Percentiles rank a stretch among this genome's conserved stretches.
phyloP scores from a whole-genome alignment of 495 filamentous ascomycete genomes.

The Tetracladium marchalianum region DNA sequence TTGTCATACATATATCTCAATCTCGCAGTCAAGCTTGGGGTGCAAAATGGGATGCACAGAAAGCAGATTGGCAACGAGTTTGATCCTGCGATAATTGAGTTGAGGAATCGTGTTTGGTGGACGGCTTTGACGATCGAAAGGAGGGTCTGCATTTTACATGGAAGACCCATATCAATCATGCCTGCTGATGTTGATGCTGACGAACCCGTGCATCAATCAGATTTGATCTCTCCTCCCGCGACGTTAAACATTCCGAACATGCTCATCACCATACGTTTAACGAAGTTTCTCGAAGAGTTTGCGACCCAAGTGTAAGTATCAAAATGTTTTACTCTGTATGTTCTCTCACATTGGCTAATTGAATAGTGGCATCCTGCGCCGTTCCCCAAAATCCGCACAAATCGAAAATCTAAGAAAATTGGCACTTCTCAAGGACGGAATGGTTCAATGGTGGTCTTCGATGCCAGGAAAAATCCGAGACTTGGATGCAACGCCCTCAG shows the following conservation, averaged over 20 bases:
- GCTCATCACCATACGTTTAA: slow-evolving; percentile 35
- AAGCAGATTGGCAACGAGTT: slow-evolving; percentile 36
- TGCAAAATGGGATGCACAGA: slow-evolving; percentile 46
- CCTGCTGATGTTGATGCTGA: slow-evolving; percentile 38
- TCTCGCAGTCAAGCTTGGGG: slow-evolving; percentile 38
- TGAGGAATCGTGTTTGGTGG: slow-evolving; percentile 42
- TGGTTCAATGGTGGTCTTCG: slow-evolving; percentile 40
- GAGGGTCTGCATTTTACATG: slow-evolving; percentile 33
- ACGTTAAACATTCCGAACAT: slow-evolving; percentile 35
- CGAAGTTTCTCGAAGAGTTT: slow-evolving; percentile 33
- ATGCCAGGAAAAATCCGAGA: slow-evolving; percentile 34
- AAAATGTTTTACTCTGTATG: no score
- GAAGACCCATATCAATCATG: slow-evolving; percentile 34
- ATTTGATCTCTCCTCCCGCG: slow-evolving; percentile 4
- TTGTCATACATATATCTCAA: slow-evolving; percentile 42
- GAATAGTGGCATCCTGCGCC: no score
- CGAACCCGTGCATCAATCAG: slow-evolving; percentile 34
- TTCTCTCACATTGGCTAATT: no score
- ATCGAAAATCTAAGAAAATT: slow-evolving; percentile 32
- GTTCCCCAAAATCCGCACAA: no score
- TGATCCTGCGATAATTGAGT: slow-evolving; percentile 32
- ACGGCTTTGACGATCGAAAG: slow-evolving; percentile 39
- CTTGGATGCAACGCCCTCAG: slow-evolving; percentile 20
- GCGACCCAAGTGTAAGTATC: slow-evolving; percentile 23
- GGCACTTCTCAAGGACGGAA: slow-evolving; percentile 29